phyloP scores from a whole-genome alignment of 140 eudicot genomes.

The Ambrosia hybrid region DNA sequence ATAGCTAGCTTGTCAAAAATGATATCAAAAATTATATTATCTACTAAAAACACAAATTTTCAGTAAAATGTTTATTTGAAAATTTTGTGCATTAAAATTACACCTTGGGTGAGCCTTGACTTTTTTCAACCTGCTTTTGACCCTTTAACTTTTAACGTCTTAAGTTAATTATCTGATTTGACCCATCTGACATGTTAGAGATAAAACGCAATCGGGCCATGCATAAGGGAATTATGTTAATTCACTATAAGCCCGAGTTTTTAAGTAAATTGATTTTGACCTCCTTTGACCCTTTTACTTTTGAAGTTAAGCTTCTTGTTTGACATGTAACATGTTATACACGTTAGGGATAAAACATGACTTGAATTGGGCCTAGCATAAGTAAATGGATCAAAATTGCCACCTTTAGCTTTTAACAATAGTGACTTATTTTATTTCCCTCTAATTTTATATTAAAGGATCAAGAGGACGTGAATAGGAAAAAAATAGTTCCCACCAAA shows the following conservation, averaged over 20 bases:
- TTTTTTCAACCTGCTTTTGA: too few species aligned
- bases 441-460: conserved; percentile 39
- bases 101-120: too few species aligned
- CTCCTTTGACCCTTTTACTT: background rate
- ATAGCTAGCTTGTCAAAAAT: background rate
- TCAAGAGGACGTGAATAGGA: conserved; percentile 57
- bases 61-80: background rate
- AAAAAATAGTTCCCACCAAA: conserved; percentile 47
- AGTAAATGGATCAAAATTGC: background rate
- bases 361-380: background rate
- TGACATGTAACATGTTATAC: background rate
- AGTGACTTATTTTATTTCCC: background rate
- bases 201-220: background rate
- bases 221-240: background rate
- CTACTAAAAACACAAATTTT: background rate
- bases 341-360: background rate
- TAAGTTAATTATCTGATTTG: background rate
- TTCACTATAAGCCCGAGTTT: background rate
- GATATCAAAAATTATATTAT: too few species aligned
- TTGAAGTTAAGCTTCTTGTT: background rate
- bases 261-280: background rate
- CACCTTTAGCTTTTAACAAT: too few species aligned
- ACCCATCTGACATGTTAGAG: background rate
- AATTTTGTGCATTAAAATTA: background rate
- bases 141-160: background rate